Conservation (phyloP, 1,139 yeast genomes). For the Blastobotrys serpentis region DNA sequence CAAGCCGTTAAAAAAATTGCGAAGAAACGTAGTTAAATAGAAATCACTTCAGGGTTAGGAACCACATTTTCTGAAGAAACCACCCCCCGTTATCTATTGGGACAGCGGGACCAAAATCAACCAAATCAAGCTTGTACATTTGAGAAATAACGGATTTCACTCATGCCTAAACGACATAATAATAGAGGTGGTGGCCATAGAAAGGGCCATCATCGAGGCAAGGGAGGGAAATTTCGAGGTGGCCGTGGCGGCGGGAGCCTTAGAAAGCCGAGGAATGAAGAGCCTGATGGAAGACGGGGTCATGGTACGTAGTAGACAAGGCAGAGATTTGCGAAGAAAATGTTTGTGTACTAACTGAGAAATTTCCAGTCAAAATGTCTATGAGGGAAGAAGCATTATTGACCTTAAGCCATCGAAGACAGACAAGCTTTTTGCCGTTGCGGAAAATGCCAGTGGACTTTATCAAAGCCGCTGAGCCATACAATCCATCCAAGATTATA, state of each 20-base stretch:
- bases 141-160: background rate
- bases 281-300: background rate
- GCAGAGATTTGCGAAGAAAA: too few species aligned
- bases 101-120: too few species aligned
- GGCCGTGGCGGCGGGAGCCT: background rate
- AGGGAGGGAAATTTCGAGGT: background rate
- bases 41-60: too few species aligned
- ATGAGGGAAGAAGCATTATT: conserved; percentile 7
- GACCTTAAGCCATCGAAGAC: background rate
- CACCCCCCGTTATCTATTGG: too few species aligned
- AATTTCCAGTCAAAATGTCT: conserved; percentile 4
- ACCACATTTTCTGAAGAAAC: background rate
- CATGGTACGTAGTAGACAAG: background rate
- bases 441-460: conserved; percentile 7
- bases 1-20: too few species aligned
- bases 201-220: conserved; percentile 3
- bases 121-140: too few species aligned
- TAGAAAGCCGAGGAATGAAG: background rate
- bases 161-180: background rate
- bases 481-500: conserved; percentile 1
- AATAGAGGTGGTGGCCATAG: conserved; percentile 1
- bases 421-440: conserved; percentile 1
- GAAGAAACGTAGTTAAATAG: too few species aligned
- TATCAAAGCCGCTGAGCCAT: conserved; percentile 6
- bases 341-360: background rate